phyloP scores from a whole-genome alignment of 108 stramenopile genomes.

The Epipyxis sp. region DNA sequence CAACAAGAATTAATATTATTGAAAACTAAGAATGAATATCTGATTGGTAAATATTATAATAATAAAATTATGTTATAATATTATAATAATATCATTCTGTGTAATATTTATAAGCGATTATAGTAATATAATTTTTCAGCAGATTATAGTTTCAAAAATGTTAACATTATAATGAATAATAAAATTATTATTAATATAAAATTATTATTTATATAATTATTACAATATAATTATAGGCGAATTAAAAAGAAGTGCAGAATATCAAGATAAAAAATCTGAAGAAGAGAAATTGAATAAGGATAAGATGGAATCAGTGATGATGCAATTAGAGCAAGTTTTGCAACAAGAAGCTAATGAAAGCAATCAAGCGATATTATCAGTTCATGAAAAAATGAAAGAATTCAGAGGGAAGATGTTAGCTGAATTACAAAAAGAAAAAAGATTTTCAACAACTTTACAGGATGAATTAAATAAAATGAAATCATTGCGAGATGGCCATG shows the following conservation, averaged over 20 bases:
- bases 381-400: constrained; percentile 15
- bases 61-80: too few relatives aligned
- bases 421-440: background rate
- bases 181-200: too few relatives aligned
- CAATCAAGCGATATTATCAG: background rate
- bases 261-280: background rate
- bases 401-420: background rate
- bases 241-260: background rate
- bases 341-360: constrained; percentile 25
- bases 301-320: background rate
- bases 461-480: background rate
- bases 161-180: too few relatives aligned
- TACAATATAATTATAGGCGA: background rate
- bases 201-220: background rate
- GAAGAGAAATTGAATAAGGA: background rate
- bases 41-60: too few relatives aligned
- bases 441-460: background rate
- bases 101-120: too few relatives aligned
- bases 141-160: too few relatives aligned
- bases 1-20: background rate
- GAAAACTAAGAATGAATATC: background rate
- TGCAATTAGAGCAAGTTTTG: background rate
- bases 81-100: too few relatives aligned
- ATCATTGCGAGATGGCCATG: background rate
- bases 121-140: too few relatives aligned